Percentiles rank a stretch among this genome's conserved stretches.
Evolutionary conservation across 352 stramenopile genomes (phyloP).

Genomic region (Phytopythium ostracodes): DNA sequence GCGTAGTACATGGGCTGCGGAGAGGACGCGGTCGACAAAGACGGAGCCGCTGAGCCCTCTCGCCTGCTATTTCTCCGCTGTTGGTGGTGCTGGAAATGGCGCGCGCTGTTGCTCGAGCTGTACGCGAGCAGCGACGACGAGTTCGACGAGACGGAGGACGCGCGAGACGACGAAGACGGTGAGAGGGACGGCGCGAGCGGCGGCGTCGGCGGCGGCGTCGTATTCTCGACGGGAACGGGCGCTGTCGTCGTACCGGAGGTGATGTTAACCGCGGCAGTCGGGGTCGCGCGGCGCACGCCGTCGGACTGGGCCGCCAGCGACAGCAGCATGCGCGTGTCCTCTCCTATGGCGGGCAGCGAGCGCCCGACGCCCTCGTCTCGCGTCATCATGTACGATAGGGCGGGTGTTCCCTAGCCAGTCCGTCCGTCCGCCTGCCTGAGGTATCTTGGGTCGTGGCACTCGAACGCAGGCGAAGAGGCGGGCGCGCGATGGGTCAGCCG

Average conservation of each 20-base stretch:
- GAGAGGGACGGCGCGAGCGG: constrained; percentile 18
- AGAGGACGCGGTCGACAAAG: neutral
- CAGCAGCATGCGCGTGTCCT: constrained; percentile 36
- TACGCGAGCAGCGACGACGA: constrained; percentile 1
- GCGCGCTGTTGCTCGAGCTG: neutral
- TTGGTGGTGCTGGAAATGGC: neutral
- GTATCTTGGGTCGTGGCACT: neutral
- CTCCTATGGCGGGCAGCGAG: constrained; percentile 44
- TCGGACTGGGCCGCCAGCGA: neutral
- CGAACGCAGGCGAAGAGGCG: too few relatives aligned
- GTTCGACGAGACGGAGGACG: constrained; percentile 10
- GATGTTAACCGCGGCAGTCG: neutral
- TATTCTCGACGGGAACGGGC: neutral
- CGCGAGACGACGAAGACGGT: constrained; percentile 17
- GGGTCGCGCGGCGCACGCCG: neutral
- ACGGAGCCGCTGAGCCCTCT: neutral
- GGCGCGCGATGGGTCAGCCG: neutral
- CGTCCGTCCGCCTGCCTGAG: neutral
- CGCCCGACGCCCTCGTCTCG: constrained; percentile 14
- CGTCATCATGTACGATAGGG: constrained; percentile 1
- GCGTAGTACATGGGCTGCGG: neutral
- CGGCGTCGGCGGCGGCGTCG: constrained; percentile 14
- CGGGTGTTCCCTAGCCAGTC: neutral
- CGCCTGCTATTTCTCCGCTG: constrained; percentile 1
- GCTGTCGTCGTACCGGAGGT: neutral